phyloP scores from a whole-genome alignment of 179 eudicot species.

The Actinidia chinensis region DNA sequence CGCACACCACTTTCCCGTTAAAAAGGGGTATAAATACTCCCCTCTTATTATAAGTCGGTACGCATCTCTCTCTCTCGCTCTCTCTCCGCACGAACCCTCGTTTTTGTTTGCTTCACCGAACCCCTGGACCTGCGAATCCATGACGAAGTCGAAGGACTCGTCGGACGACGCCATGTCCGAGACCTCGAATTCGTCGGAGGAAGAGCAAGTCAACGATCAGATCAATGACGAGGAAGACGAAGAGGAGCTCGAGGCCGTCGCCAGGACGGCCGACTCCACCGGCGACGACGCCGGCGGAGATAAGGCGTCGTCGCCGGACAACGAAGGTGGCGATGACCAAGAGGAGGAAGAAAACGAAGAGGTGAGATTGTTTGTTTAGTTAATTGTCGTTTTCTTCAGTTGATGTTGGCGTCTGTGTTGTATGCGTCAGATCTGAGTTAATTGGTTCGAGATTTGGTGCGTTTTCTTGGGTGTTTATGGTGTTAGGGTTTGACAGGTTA shows the following conservation, averaged over 20 bases:
- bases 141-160: conserved; percentile 27
- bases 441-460: background rate
- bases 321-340: conserved; percentile 29
- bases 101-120: background rate
- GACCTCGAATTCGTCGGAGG: conserved; percentile 41
- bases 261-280: conserved; percentile 51
- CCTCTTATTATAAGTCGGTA: background rate
- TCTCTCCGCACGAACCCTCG: background rate
- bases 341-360: conserved; percentile 41
- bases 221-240: conserved; percentile 53
- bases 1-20: too few relatives aligned
- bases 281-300: conserved; percentile 37
- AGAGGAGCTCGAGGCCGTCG: conserved; percentile 90
- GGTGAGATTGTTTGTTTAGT: background rate
- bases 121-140: conserved; percentile 14
- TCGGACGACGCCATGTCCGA: conserved; percentile 30
- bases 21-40: conserved; percentile 1
- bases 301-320: conserved; percentile 17
- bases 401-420: background rate
- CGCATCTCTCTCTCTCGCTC: background rate
- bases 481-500: background rate
- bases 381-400: background rate
- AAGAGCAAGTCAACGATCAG: conserved; percentile 42
- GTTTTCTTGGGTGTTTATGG: background rate
- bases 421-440: background rate